These are phyloP conservation scores for Scalesia atractyloides DNA, from an alignment of 129 eudicot genomes.

Conservation along the genomic window DNA sequence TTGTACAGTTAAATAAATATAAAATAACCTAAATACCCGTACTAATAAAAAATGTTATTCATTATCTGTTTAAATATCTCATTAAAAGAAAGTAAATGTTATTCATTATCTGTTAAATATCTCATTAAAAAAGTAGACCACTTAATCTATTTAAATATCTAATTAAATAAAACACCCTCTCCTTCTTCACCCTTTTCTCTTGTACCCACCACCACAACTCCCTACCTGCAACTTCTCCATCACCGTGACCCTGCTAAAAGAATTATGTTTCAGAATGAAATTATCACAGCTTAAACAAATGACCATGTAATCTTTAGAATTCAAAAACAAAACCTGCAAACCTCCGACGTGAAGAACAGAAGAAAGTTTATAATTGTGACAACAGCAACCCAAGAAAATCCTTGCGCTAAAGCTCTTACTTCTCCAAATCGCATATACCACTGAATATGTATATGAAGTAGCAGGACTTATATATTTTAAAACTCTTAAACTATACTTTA, in stretches of 20 bases:
- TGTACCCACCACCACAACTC: too few relatives aligned
- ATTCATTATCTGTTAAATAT: too few relatives aligned
- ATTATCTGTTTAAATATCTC: too few relatives aligned
- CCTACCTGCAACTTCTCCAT: too few relatives aligned
- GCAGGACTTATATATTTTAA: neutral
- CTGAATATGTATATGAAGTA: conserved; percentile 40
- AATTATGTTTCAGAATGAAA: neutral
- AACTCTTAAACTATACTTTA: neutral
- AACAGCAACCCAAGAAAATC: conserved; percentile 92
- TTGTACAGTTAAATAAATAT: too few relatives aligned
- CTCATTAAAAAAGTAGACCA: too few relatives aligned
- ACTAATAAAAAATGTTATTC: too few relatives aligned
- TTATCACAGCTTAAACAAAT: conserved; percentile 2
- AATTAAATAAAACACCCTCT: too few relatives aligned
- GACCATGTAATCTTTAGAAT: neutral
- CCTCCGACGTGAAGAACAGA: conserved; percentile 90
- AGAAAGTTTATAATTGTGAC: conserved; percentile 78
- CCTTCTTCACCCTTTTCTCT: too few relatives aligned
- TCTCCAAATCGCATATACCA: conserved; percentile 98
- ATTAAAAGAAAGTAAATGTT: too few relatives aligned
- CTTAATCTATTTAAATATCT: too few relatives aligned
- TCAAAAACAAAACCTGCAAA: conserved; percentile 65
- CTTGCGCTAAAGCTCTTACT: conserved; percentile 92
- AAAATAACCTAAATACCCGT: too few relatives aligned
- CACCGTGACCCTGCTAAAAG: conserved; percentile 52